Conservation (phyloP, 345 rosid genomes). For the Eucalyptus viminalis region DNA sequence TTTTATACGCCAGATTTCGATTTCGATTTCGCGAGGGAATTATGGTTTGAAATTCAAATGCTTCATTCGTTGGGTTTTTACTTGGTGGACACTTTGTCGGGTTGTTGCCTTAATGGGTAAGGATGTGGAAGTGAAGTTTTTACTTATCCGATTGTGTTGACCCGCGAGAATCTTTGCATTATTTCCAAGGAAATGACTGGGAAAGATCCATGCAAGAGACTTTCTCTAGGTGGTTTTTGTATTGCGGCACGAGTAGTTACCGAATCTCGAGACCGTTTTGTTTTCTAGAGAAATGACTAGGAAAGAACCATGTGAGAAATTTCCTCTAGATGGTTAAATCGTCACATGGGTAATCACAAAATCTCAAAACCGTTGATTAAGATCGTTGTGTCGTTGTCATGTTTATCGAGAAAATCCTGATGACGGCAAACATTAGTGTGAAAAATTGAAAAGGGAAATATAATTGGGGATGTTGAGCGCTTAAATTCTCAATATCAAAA, state of each 20-base stretch:
- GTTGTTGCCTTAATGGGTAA: accelerated
- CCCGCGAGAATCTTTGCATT: accelerated
- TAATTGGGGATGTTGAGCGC: neutral
- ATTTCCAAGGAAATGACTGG: accelerated
- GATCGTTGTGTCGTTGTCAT: too few species aligned
- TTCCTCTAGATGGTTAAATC: too few species aligned
- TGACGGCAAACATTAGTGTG: neutral
- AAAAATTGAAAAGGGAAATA: neutral
- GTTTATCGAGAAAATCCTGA: neutral
- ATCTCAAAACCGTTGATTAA: too few species aligned
- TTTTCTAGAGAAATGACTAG: too few species aligned
- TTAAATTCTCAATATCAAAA: neutral
- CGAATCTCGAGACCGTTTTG: too few species aligned
- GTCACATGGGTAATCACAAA: too few species aligned
- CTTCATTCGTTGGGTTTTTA: accelerated
- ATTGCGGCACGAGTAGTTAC: neutral
- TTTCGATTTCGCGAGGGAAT: neutral
- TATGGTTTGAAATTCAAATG: neutral
- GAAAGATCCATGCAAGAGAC: neutral
- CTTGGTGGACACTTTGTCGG: neutral
- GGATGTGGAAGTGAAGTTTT: accelerated
- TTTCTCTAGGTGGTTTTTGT: neutral
- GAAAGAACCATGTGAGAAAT: too few species aligned
- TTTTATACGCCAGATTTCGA: neutral
- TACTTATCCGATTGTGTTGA: accelerated